Conservation (phyloP, 2,329 filamentous ascomycete genomes). For the Phaeosphaeria sp. region DNA sequence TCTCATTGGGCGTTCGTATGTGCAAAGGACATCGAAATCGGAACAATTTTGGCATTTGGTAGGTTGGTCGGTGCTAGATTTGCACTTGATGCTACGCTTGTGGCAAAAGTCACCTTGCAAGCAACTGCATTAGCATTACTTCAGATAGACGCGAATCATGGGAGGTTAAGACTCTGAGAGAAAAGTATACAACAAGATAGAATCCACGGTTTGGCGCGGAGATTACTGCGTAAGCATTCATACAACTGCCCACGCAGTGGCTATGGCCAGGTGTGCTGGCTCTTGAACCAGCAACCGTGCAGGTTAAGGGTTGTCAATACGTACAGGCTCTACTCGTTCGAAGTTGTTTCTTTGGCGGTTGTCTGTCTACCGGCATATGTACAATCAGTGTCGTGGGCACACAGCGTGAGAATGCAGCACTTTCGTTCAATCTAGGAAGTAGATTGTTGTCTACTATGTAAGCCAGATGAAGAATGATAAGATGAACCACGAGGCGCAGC, state of each 20-base stretch:
- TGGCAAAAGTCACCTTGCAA: constrained; percentile 57
- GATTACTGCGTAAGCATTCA: background rate
- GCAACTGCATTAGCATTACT: background rate
- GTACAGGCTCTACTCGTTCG: constrained; percentile 1
- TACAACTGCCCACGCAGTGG: background rate
- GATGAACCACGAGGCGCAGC: background rate
- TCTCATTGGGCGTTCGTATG: constrained; percentile 7
- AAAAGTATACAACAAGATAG: too few species aligned
- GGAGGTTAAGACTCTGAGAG: too few species aligned
- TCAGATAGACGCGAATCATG: background rate
- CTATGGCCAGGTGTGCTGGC: background rate
- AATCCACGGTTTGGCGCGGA: background rate
- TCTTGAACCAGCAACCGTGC: background rate
- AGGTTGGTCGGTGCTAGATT: constrained; percentile 17
- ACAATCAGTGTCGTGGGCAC: background rate
- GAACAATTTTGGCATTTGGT: constrained; percentile 8
- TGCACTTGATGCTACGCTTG: constrained; percentile 55
- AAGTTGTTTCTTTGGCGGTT: background rate
- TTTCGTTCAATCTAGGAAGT: background rate
- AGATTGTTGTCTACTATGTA: background rate
- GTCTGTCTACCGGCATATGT: background rate
- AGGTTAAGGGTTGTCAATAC: background rate
- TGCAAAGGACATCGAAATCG: constrained; percentile 13
- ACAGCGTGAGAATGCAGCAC: background rate
- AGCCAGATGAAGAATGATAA: background rate